These are phyloP conservation scores for Neofusicoccum cordaticola DNA, from an alignment of 2,329 filamentous ascomycete genomes.

Conservation along the genomic window DNA sequence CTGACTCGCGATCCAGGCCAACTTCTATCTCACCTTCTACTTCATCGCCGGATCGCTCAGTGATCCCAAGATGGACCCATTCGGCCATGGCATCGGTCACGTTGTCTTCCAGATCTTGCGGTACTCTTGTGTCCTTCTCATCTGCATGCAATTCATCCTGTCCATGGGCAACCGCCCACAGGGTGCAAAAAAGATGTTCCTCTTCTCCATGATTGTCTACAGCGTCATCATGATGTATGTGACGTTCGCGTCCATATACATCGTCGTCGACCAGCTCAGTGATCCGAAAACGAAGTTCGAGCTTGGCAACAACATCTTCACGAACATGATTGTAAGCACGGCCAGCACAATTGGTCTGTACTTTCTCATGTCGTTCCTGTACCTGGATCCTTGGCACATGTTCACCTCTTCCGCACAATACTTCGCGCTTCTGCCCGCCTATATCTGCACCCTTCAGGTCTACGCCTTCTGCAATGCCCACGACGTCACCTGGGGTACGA, in stretches of 20 bases:
- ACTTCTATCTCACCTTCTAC: conserved; percentile 99
- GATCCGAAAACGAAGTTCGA: conserved; percentile 49
- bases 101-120: conserved; percentile 84
- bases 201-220: conserved; percentile 86
- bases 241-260: conserved; percentile 82
- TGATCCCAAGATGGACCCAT: conserved; percentile 78
- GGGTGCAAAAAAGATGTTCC: conserved; percentile 86
- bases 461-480: conserved; percentile 99
- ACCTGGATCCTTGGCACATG: conserved; percentile 99
- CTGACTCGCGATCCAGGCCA: conserved; percentile 52
- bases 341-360: conserved; percentile 88
- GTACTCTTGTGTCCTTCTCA: conserved; percentile 82
- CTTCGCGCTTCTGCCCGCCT: conserved; percentile 85
- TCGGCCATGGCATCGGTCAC: conserved; percentile 79
- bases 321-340: conserved; percentile 89
- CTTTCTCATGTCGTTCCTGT: conserved; percentile 93
- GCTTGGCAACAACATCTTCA: conserved; percentile 86
- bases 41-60: conserved; percentile 91
- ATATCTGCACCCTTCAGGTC: conserved; percentile 96
- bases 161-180: conserved; percentile 95
- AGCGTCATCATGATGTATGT: conserved; percentile 94
- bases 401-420: conserved; percentile 89
- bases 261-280: conserved; percentile 78
- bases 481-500: conserved; percentile 98
- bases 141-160: conserved; percentile 92